These are phyloP conservation scores for Trichoderma aggressivum DNA, from an alignment of 2,329 filamentous ascomycete genomes.

Conservation along the genomic window DNA sequence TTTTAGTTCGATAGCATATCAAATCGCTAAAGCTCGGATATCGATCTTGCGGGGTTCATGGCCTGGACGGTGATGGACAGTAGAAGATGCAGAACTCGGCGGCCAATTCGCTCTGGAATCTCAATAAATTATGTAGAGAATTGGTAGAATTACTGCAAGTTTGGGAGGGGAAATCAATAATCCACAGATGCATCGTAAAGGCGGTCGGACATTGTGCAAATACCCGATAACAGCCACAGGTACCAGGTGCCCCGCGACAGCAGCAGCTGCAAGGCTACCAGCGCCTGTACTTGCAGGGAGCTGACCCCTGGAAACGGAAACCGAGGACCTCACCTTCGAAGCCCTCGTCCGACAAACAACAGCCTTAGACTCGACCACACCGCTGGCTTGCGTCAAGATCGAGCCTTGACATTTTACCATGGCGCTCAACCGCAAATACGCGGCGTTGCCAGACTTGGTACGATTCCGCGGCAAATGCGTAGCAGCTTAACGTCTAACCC, in stretches of 20 bases:
- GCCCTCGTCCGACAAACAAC: neutral
- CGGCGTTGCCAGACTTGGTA: conserved; percentile 75
- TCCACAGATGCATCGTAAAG: neutral
- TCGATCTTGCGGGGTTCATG: neutral
- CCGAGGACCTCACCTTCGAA: neutral
- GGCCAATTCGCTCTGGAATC: neutral
- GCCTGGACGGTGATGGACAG: neutral
- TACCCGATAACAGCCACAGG: neutral
- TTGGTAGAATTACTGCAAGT: neutral
- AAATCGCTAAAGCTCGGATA: conserved; percentile 13
- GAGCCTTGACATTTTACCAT: conserved; percentile 41
- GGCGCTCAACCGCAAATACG: conserved; percentile 78
- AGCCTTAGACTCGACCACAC: neutral
- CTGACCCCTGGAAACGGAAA: neutral
- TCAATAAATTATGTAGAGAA: neutral
- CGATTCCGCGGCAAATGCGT: conserved; percentile 21
- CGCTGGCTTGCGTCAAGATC: neutral
- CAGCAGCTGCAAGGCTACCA: neutral
- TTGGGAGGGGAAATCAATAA: neutral
- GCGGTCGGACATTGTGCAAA: neutral
- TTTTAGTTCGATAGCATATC: neutral
- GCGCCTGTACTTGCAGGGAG: neutral
- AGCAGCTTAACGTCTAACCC: conserved; percentile 18
- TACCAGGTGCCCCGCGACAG: neutral
- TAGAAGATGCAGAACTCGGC: neutral